Base-by-base conservation (phyloP, 805 yeast genomes). In the Aciculoconidium aculeatum region DNA sequence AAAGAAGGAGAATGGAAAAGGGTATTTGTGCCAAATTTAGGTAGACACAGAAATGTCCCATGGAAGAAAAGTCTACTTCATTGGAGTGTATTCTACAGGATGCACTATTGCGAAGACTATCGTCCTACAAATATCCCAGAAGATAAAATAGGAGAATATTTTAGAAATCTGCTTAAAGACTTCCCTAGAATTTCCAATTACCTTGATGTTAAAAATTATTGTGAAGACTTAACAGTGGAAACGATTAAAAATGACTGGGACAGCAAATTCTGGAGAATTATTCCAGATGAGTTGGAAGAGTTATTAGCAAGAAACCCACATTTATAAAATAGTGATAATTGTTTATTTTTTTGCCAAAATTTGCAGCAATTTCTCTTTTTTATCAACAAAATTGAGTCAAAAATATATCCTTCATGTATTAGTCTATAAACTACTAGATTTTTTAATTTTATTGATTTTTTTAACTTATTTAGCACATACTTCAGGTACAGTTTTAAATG, bases 41-140 rank as follows among this genome's bases (percentile, higher is more conserved):
- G 85, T 2, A 55, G 72, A 9, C 33, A 47, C 4, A 56, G 85
- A 35, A 55, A 55, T 23, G 52, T 78, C 4, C 82, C 83, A 1
- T n/a, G 10, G n/a, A 35, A 37, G 2, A 50, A 61, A 34, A 65
- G 70, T 7, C 51, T 49, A 9, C 36, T 77, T 18, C 85, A 79
- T 49, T 79, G 85, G 84, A 75, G 83, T 25, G 65, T 77, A 1
- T 61, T 58, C 36, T 77, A 78, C 74, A 56, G 80, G 38, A 42
- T 70, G 31, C 72, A 65, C 35, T 63, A 53, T 37, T 59, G 69
- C 30, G 32, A 46, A 19, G 70, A 65, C 39, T 72, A 74, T 38
- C 33, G 50, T 1, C 80, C 80, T 0, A 21, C 23, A 1, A 53
- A 52, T 29, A 17, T 55, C 8, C 50, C 52, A 5, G 10, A 16